phyloP scores from a whole-genome alignment of 1,139 yeast species.

The Ogataea hybrid region DNA sequence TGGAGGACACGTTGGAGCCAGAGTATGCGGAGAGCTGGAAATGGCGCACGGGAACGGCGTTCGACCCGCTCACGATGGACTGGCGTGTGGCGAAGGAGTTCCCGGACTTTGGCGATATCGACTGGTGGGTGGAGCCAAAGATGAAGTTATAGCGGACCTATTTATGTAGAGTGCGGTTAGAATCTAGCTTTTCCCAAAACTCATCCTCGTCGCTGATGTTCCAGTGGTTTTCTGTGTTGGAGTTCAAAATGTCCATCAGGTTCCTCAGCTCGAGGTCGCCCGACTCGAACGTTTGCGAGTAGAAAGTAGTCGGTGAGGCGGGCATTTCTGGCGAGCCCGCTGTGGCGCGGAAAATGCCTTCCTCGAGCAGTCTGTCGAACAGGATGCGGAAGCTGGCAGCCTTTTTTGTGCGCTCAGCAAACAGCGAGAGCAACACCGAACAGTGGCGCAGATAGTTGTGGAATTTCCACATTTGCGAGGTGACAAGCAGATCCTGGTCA shows the following conservation, averaged over 20 bases:
- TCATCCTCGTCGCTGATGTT: conserved; percentile 15
- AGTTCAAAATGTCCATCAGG: conserved; percentile 12
- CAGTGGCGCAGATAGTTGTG: conserved; percentile 19
- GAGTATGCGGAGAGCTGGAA: conserved; percentile 32
- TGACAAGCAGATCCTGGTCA: conserved; percentile 13
- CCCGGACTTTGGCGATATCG: conserved; percentile 33
- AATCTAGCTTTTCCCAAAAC: conserved; percentile 10
- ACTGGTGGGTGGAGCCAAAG: conserved; percentile 27
- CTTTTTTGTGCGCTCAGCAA: conserved; percentile 27
- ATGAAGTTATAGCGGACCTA: neutral
- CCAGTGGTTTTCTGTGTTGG: neutral
- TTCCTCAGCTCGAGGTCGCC: conserved; percentile 8
- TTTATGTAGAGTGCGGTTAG: neutral
- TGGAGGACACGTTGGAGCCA: conserved; percentile 31
- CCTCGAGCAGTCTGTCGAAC: conserved; percentile 26
- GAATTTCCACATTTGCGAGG: conserved; percentile 9
- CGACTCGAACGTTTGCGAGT: conserved; percentile 5
- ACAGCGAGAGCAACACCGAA: conserved; percentile 25
- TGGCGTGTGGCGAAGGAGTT: conserved; percentile 35
- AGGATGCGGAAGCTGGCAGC: conserved; percentile 28
- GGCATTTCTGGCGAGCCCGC: neutral
- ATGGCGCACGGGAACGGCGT: conserved; percentile 30
- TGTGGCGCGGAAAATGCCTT: conserved; percentile 7
- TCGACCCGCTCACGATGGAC: conserved; percentile 32
- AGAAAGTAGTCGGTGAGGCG: neutral